Conservation (phyloP, 352 stramenopile species). For the Phytophthora brassicae region DNA sequence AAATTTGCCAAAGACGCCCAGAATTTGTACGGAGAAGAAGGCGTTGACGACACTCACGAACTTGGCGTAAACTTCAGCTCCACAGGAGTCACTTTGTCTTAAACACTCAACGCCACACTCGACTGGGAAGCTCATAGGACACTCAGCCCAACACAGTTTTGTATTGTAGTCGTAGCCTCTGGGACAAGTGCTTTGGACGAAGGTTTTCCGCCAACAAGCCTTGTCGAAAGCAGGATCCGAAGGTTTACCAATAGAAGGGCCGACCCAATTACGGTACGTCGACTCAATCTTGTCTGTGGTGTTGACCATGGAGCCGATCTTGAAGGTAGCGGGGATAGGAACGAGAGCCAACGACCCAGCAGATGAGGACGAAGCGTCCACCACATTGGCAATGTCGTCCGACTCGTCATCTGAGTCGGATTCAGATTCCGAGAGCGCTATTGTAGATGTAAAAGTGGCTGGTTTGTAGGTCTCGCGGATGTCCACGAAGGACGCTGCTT, state of each 20-base stretch:
- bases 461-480: constrained; percentile 3
- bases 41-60: constrained; percentile 35
- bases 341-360: constrained; percentile 9
- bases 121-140: constrained; percentile 25
- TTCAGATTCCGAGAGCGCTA: background rate
- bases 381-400: constrained; percentile 3
- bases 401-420: constrained; percentile 15
- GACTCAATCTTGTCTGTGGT: constrained; percentile 13
- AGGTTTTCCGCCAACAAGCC: constrained; percentile 7
- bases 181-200: constrained; percentile 11
- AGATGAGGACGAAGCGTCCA: constrained; percentile 1
- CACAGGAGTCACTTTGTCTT: constrained; percentile 28
- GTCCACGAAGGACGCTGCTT: constrained; percentile 3
- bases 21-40: constrained; percentile 29
- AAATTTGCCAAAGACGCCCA: constrained; percentile 35
- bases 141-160: constrained; percentile 18
- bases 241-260: constrained; percentile 5
- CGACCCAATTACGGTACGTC: constrained; percentile 16
- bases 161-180: constrained; percentile 12
- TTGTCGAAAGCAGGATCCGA: constrained; percentile 20
- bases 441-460: background rate
- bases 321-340: constrained; percentile 8
- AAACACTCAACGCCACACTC: constrained; percentile 33
- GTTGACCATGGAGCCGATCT: constrained; percentile 9
- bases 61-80: constrained; percentile 23